phyloP scores from a whole-genome alignment of 2,329 filamentous ascomycete species.

The Alternaria burnsii region DNA sequence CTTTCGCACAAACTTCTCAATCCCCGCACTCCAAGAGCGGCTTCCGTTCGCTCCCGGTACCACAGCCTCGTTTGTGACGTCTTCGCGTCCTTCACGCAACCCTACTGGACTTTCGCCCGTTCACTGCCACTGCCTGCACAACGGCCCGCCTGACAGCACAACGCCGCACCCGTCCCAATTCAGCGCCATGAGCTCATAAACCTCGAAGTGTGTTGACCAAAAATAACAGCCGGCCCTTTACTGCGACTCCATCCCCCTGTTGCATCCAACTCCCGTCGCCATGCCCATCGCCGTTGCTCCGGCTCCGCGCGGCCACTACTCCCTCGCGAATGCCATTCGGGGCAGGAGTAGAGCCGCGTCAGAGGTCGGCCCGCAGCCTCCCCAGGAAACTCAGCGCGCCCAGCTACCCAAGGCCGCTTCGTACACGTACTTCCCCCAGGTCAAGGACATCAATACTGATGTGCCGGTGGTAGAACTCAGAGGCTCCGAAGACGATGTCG shows the following conservation, averaged over 20 bases:
- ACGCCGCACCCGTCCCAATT: constrained; percentile 24
- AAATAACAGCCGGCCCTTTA: constrained; percentile 1
- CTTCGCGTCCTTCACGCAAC: constrained; percentile 15
- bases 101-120: not conserved
- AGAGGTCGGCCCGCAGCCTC: constrained; percentile 38
- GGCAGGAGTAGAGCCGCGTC: constrained; percentile 46
- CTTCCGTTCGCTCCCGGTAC: constrained; percentile 24
- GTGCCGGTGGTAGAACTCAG: constrained; percentile 39
- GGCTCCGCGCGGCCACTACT: constrained; percentile 40
- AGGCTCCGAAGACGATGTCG: constrained; percentile 46
- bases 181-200: constrained; percentile 34
- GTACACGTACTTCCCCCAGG: constrained; percentile 53
- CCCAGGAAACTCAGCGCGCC: constrained; percentile 33
- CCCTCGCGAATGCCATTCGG: constrained; percentile 41
- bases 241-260: constrained; percentile 6
- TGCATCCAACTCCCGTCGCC: constrained; percentile 19
- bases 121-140: constrained; percentile 19
- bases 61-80: constrained; percentile 34
- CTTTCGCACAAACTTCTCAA: constrained; percentile 6
- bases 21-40: constrained; percentile 1
- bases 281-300: constrained; percentile 47
- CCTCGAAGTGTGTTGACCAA: constrained; percentile 6
- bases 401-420: constrained; percentile 51
- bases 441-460: constrained; percentile 48
- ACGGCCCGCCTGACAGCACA: constrained; percentile 27